Base-by-base conservation (phyloP, 2,329 filamentous ascomycete genomes). In the Penicillium sp. region DNA sequence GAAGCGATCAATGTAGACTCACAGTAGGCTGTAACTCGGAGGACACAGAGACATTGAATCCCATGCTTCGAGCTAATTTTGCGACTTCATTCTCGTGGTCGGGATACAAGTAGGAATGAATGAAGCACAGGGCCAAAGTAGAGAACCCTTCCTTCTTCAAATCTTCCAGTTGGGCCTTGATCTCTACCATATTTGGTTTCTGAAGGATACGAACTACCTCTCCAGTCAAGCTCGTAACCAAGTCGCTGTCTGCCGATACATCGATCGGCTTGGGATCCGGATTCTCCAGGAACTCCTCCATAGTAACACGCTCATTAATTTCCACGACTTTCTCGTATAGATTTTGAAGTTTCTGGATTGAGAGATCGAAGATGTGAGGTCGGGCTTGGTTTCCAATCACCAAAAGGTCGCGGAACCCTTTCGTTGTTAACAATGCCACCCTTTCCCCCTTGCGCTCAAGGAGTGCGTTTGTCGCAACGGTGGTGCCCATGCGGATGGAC, bases 341-440 rank as follows among this genome's bases (percentile, higher is more conserved):
- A 5, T 95, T 88, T 61, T 94, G 91, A 0, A 91, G 91, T 68
- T 92, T 91, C 60, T 82, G 80, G 66, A 96, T 95, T n/a, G 89
- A 88, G 54, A 97, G 77, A 68, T 96, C 92, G 66, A 97, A 97
- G 62, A 97, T 96, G 68, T 88, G 87, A 18, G 92, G 92, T 45
- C 92, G 81, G 21, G 88, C 90, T 75, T 97, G 92, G 71, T 96
- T 96, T 8, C 92, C 92, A 67, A 97, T 97, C 52, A 86, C 83
- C 28, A 96, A 77, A 60, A 91, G 90, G 71, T 97, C 91, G 59
- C 84, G 86, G 77, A 96, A 96, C 0, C 26, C 28, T 3, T 11
- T 49, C 14, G 33, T 20, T 1, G 20, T n/a, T 1, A 96, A 84
- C 4, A 28, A 28, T 4, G 26, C 26, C 8, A 8, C 8, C 8